A percentile compares a stretch with the other conserved stretches of the same genome.
Conservation (phyloP, 1,139 yeast genomes). For the Diutina catenulata region DNA sequence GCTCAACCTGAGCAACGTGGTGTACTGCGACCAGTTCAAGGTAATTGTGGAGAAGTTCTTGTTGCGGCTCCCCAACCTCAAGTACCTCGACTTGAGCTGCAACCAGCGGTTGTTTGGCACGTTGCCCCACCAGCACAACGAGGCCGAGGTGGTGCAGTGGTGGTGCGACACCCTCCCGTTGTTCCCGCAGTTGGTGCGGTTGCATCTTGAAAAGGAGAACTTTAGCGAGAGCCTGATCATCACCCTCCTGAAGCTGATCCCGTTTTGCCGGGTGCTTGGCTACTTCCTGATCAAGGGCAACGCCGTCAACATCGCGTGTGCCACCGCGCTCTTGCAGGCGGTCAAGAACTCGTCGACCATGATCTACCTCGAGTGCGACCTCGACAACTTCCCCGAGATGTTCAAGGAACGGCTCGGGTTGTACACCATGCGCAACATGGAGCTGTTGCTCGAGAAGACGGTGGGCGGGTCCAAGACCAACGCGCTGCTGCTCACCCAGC, state of each 20-base stretch:
- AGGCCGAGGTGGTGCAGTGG: slow-evolving; percentile 18
- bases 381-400: slow-evolving; percentile 25
- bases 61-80: slow-evolving; percentile 37
- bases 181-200: slow-evolving; percentile 40
- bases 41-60: slow-evolving; percentile 21
- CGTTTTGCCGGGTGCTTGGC: slow-evolving; percentile 45
- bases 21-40: slow-evolving; percentile 21
- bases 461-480: neutral
- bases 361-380: slow-evolving; percentile 30
- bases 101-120: slow-evolving; percentile 43
- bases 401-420: slow-evolving; percentile 51
- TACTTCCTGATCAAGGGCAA: slow-evolving; percentile 55
- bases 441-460: slow-evolving; percentile 18
- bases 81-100: slow-evolving; percentile 57
- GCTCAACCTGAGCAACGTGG: slow-evolving; percentile 38
- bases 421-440: slow-evolving; percentile 65
- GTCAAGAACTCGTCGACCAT: slow-evolving; percentile 28
- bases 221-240: slow-evolving; percentile 35
- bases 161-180: slow-evolving; percentile 47
- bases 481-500: neutral
- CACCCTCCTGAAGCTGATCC: slow-evolving; percentile 48
- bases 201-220: slow-evolving; percentile 53
- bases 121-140: slow-evolving; percentile 6
- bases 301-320: slow-evolving; percentile 32
- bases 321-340: slow-evolving; percentile 28